These are phyloP conservation scores for Kuraishia cidri DNA, from an alignment of 805 yeast genomes.

Conservation along the genomic window DNA sequence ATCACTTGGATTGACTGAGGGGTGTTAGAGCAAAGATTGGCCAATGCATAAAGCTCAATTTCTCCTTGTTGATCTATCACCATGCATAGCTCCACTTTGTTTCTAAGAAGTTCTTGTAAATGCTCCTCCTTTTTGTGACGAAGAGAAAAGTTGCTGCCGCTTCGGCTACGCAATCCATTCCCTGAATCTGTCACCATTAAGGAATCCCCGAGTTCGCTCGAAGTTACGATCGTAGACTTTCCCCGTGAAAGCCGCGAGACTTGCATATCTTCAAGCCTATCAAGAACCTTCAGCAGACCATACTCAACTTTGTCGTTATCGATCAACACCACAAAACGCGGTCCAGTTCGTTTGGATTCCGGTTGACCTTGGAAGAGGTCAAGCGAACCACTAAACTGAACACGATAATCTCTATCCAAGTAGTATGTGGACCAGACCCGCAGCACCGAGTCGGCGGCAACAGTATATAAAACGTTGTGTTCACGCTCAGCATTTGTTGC, in stretches of 20 bases:
- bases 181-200: neutral
- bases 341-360: slow-evolving; percentile 3
- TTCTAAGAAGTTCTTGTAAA: slow-evolving; percentile 14
- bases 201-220: neutral
- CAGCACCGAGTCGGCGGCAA: slow-evolving; percentile 48
- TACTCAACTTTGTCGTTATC: slow-evolving; percentile 26
- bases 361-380: slow-evolving; percentile 20
- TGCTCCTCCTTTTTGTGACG: slow-evolving; percentile 9
- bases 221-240: no score
- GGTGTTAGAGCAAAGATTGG: neutral
- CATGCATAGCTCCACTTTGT: slow-evolving; percentile 28
- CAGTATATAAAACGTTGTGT: slow-evolving; percentile 52
- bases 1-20: slow-evolving; percentile 26
- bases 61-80: slow-evolving; percentile 31
- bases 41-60: slow-evolving; percentile 32
- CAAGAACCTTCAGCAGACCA: slow-evolving; percentile 13
- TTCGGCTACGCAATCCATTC: slow-evolving; percentile 6
- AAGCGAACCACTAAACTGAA: slow-evolving; percentile 47
- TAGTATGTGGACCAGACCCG: slow-evolving; percentile 67
- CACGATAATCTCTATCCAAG: slow-evolving; percentile 43
- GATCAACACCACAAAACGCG: slow-evolving; percentile 19
- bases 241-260: no score
- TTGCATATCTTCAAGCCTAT: slow-evolving; percentile 7
- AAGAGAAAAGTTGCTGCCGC: slow-evolving; percentile 8
- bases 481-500: slow-evolving; percentile 24